A percentile compares a stretch with the other conserved stretches of the same genome.
These are phyloP conservation scores for Macrolepiota albuminosa DNA, from an alignment of 768 basidiomycete species.

Conservation along the genomic window DNA sequence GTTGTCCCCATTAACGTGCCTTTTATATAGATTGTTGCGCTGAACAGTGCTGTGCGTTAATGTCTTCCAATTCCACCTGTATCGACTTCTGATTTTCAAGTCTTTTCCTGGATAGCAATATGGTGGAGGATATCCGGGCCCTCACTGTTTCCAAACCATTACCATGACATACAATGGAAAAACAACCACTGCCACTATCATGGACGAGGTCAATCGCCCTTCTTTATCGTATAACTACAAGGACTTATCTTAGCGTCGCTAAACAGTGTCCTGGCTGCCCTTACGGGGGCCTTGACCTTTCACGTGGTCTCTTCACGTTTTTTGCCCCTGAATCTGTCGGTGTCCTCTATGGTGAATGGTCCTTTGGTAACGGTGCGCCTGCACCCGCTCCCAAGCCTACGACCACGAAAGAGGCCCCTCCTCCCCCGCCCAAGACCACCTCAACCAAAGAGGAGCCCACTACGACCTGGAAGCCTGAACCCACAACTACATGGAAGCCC, in stretches of 20 bases:
- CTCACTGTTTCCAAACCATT: conserved; percentile 57
- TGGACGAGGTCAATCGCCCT: conserved; percentile 47
- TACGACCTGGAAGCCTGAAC: conserved; percentile 13
- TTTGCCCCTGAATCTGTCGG: conserved; percentile 42
- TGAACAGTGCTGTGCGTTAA: conserved; percentile 36
- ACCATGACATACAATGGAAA: conserved; percentile 60
- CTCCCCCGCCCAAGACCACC: conserved; percentile 9
- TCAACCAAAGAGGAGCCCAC: conserved; percentile 7
- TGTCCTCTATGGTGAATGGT: conserved; percentile 48
- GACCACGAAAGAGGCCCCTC: conserved; percentile 18
- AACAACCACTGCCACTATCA: conserved; percentile 50
- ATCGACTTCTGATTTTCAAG: neutral
- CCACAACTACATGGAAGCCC: conserved; percentile 13
- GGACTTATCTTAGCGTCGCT: conserved; percentile 2
- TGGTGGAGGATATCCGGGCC: conserved; percentile 58
- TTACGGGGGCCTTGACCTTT: conserved; percentile 55
- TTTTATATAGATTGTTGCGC: conserved; percentile 47
- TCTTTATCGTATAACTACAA: neutral
- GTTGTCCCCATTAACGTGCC: neutral
- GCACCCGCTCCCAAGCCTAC: conserved; percentile 16
- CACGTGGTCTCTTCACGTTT: conserved; percentile 47
- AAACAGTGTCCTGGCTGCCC: conserved; percentile 62
- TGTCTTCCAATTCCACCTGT: neutral
- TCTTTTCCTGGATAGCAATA: conserved; percentile 34
- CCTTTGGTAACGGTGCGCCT: conserved; percentile 26